Evolutionary conservation across 2,329 filamentous ascomycete genomes (phyloP), one percentile per base, ranked within the genome.

Genomic region (Aurifilum marmelostoma): DNA sequence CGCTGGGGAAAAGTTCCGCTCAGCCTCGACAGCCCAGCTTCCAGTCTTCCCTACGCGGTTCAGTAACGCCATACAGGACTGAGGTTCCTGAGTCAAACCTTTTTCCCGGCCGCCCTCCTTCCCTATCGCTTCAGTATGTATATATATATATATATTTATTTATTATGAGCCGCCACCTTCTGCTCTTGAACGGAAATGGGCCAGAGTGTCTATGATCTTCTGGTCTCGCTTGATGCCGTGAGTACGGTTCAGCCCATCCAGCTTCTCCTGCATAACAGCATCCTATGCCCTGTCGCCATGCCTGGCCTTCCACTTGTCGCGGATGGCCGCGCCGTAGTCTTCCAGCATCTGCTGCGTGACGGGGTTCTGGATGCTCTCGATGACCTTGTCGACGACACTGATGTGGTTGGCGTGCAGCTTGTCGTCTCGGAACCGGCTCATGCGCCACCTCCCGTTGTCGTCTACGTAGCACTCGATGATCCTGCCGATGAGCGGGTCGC

Each of bases 391-490:
- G 1, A 97, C 93, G 0, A 92, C 95, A 24, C 84, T 89, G 70
- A 92, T 91, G 79, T 98, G 94, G 76, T 99, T 99, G 0, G 92
- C 94, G 73, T 97, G 91, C 37, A 85, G 83, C 81, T 99, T 99
- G 80, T 99, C 96, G 75, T 98, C 94, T 65, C 96, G 87, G 79
- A 97, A 95, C 39, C 94, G 89, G 74, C 96, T 91, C 78, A 93
- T 92, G 69, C 94, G 89, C 96, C 96, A 99, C 29, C 90, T 84
- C 24, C 87, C 87, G 68, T 89, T 79, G 1, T 88, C 83, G 76
- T 97, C 93, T 80, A 93, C 89, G 76, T 89, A 93, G 77, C 94
- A 97, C 81, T 99, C 96, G 67, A 98, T 91, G 70, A 99, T 92
- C 65, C 92, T 87, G 72, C 95, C 91, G 76, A 97, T 88, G n/a